Base-by-base conservation (phyloP, 1,139 yeast genomes). In the Chernovozyma aurita region DNA sequence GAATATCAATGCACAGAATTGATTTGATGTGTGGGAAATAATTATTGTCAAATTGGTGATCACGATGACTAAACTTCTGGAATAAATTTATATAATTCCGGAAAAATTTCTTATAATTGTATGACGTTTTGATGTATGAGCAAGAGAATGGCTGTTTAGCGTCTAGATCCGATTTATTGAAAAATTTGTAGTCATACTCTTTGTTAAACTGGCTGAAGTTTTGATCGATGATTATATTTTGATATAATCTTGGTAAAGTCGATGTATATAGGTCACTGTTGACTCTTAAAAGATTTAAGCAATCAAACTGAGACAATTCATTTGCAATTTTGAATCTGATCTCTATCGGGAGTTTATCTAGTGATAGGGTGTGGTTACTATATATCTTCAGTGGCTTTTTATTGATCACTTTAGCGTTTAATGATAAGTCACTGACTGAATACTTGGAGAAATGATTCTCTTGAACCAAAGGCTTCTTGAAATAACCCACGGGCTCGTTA, bases 221-320 rank as follows among this genome's bases (percentile, higher is more conserved):
- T 26, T 56, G 54, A 45, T 73, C 76, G 3, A 73, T 54, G 1
- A 70, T 51, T 1, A 73, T 56, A 27, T 59, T 55, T 31, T 60
- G 63, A 44, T 67, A 70, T 22, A 73, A 43, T 13, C 67, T 46
- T 0, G 61, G 60, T 8, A 60, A 43, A 0, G 69, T 57, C 2
- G 63, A 48, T 1, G 39, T 41, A 38, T 61, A 59, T 44, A 70
- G 50, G 2, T 54, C 39, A 26, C 44, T 58, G 41, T 55, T 59
- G 1, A 63, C 63, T 5, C 53, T 44, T 30, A 71, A 41, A 16
- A 73, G 45, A 38, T 48, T 61, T 8, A 70, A 43, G 24, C 68
- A 53, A 41, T 69, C 77, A 37, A 62, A 58, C 44, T 73, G 79
- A 13, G 65, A 52, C 20, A 73, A 47, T n/a, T 56, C 41, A 24